Conservation (phyloP, 257 asterid species). For the Dorcoceras hygrometricum region DNA sequence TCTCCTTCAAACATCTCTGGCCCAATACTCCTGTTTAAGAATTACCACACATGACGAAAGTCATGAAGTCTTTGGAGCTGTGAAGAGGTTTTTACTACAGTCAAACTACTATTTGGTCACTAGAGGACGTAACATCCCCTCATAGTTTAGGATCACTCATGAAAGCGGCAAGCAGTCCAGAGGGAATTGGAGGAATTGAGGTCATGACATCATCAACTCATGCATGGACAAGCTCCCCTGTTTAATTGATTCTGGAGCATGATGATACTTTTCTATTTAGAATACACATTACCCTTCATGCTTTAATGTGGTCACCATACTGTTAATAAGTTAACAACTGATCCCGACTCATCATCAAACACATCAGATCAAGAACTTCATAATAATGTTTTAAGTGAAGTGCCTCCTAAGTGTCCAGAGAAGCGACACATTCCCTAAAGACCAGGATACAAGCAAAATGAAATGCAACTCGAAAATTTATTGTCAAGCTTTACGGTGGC, state of each 20-base stretch:
- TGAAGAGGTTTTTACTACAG: neutral
- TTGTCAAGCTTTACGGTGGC: neutral
- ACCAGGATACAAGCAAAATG: neutral
- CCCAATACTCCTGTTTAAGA: slow-evolving; percentile 64
- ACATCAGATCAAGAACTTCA: too few species aligned
- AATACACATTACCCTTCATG: too few species aligned
- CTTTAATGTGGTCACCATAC: too few species aligned
- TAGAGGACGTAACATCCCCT: neutral
- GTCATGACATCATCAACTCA: too few species aligned
- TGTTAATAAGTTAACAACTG: too few species aligned
- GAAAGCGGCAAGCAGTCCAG: neutral
- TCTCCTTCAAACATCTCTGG: slow-evolving; percentile 95
- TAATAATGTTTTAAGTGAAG: too few species aligned
- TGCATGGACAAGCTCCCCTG: neutral
- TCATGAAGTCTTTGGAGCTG: neutral
- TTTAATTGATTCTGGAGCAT: too few species aligned
- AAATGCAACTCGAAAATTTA: neutral
- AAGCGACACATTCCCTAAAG: neutral
- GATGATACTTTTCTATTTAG: too few species aligned
- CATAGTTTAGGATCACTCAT: slow-evolving; percentile 2
- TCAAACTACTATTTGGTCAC: neutral
- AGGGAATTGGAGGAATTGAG: neutral
- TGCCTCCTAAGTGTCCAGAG: too few species aligned
- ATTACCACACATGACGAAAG: neutral
- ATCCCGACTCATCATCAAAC: too few species aligned